These are phyloP conservation scores for Herpetomonas samuelpessoai DNA, from an alignment of 208 protist species.

Conservation along the genomic window DNA sequence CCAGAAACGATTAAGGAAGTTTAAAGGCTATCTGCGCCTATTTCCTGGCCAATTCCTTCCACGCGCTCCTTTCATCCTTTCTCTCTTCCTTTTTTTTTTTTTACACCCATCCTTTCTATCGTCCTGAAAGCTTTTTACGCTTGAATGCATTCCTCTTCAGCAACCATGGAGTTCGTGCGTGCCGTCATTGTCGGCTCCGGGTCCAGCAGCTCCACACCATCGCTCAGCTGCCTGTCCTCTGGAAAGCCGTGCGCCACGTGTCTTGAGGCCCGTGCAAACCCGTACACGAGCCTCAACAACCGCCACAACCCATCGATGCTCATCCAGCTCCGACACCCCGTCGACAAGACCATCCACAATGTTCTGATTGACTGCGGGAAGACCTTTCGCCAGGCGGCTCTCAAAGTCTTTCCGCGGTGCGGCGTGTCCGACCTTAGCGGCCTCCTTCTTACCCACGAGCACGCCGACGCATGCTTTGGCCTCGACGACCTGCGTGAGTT, in stretches of 20 bases:
- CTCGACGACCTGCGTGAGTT: conserved; percentile 80
- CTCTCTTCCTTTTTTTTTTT: conserved; percentile 17
- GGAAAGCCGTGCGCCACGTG: conserved; percentile 32
- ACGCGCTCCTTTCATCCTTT: neutral
- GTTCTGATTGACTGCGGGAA: conserved; percentile 77
- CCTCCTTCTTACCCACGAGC: conserved; percentile 73
- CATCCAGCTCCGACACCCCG: conserved; percentile 47
- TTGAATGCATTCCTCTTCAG: neutral
- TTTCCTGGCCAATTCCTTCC: conserved; percentile 3
- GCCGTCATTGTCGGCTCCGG: conserved; percentile 55
- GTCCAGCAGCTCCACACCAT: conserved; percentile 49
- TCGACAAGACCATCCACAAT: conserved; percentile 37
- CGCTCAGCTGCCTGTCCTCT: conserved; percentile 33
- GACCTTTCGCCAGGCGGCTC: conserved; percentile 59
- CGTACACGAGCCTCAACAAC: conserved; percentile 24
- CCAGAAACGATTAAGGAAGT: too few relatives aligned
- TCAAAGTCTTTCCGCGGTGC: conserved; percentile 41
- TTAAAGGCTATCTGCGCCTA: too few relatives aligned
- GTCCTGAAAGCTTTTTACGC: too few relatives aligned
- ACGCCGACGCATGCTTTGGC: conserved; percentile 69
- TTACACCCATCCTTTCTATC: conserved; percentile 6
- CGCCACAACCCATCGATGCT: conserved; percentile 57
- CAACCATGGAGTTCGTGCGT: conserved; percentile 41
- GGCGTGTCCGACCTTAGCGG: conserved; percentile 45
- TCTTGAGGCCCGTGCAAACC: conserved; percentile 23